Base-by-base conservation (phyloP, 1,284 basidiomycete species). In the Apiotrichum akiyoshidainum region DNA sequence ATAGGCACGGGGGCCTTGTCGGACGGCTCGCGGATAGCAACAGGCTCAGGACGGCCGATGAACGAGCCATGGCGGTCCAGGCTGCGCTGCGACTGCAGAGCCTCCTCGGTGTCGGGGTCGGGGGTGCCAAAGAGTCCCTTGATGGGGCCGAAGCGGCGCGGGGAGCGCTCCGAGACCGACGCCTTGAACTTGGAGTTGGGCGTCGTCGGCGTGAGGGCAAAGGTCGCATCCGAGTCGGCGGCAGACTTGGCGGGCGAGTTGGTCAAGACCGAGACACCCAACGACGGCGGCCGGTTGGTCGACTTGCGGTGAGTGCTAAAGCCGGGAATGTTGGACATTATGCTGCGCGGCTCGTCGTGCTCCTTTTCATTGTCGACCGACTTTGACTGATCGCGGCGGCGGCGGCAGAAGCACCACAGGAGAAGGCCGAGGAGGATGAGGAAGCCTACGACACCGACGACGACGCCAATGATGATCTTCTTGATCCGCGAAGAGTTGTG, bases 381-480 rank as follows among this genome's bases (percentile, higher is more conserved):
- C n/a, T 42, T 14, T 5, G 11, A 16, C 48, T 60, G 58, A 33
- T 64, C 55, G 51, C 65, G 65, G 35, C 72, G 62, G 41, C 75
- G 72, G 45, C 70, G 66, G 61, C 72, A 72, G 65, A 74, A 77
- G 67, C 72, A 73, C 51, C 65, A 62, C 46, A 79, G 72, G 37
- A 72, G 45, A 1, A 78, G 62, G 8, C 71, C 59, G 14, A 74
- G 53, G 11, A 76, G 61, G 41, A 74, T 48, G 13, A 60, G 51
- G n/a, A 48, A 50, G 14, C 55, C 62, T 2, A 40, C 53, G 2
- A 63, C 45, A n/a, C 77, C 78, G 26, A 78, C 61, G 19, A 68
- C 69, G 17, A 75, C 68, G 22, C 75, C 78, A 46, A 78, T 67
- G 44, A 72, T 77, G 44, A 78, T 75, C 57, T 76, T 76, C 55